These are phyloP conservation scores for Psilocybe azurescens DNA, from an alignment of 768 basidiomycete species.

Conservation along the genomic window DNA sequence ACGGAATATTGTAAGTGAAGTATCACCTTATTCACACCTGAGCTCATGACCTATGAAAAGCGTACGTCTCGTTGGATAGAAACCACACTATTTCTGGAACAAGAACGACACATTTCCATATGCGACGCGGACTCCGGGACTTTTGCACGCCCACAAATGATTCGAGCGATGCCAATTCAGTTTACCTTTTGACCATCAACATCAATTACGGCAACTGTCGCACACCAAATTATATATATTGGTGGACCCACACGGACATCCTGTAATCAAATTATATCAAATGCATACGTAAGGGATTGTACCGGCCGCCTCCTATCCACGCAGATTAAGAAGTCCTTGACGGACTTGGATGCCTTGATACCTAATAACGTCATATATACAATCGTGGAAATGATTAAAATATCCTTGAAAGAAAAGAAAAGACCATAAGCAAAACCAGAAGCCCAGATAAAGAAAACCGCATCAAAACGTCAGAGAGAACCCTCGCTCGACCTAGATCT, in stretches of 20 bases:
- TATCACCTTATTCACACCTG: too few species aligned
- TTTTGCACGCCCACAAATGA: not conserved
- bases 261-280: not conserved
- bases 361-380: not conserved
- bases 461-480: constrained; percentile 4
- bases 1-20: too few species aligned
- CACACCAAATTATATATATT: not conserved
- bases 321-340: not conserved
- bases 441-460: not conserved
- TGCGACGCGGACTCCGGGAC: not conserved
- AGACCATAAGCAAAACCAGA: not conserved
- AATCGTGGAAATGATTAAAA: not conserved
- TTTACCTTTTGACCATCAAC: not conserved
- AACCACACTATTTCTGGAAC: not conserved
- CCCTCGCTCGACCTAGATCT: constrained; percentile 16
- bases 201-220: not conserved
- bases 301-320: not conserved
- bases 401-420: constrained; percentile 1
- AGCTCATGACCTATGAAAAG: not conserved
- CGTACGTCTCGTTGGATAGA: not conserved
- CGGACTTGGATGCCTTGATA: not conserved
- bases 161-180: not conserved
- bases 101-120: not conserved
- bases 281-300: constrained; percentile 1
- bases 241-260: constrained; percentile 2